phyloP scores from a whole-genome alignment of 106 monocot species.

The Platanthera zijinensis region DNA sequence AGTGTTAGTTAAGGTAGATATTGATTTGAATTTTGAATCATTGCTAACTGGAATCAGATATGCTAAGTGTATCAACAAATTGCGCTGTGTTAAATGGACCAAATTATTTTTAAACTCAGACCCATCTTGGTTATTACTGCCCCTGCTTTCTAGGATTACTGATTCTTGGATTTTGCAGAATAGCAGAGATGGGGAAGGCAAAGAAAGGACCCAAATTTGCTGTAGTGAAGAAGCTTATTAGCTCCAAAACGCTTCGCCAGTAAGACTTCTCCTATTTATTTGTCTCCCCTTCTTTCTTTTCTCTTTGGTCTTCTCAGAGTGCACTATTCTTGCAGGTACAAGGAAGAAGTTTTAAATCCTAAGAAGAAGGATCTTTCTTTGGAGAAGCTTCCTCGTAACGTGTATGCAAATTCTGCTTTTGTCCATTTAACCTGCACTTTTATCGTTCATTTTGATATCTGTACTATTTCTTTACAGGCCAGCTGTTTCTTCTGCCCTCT shows the following conservation, averaged over 20 bases:
- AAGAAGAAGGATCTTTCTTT: conserved; percentile 56
- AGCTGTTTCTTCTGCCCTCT: conserved; percentile 60
- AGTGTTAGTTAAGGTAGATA: too few species aligned
- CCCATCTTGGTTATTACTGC: too few species aligned
- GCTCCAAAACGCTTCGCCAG: conserved; percentile 72
- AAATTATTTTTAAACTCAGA: too few species aligned
- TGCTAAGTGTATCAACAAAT: too few species aligned
- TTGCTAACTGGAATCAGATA: too few species aligned
- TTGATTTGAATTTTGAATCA: too few species aligned
- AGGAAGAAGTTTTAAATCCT: conserved; percentile 75
- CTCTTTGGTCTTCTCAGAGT: too few species aligned
- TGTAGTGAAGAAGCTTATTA: conserved; percentile 57
- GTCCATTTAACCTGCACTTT: not conserved
- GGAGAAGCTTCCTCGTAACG: conserved; percentile 78
- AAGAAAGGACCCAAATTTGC: conserved; percentile 89
- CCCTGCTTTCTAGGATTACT: too few species aligned
- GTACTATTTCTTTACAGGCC: conserved; percentile 33
- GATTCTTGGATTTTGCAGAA: not conserved
- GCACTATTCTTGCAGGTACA: conserved; percentile 29
- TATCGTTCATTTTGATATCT: not conserved
- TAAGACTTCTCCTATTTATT: not conserved
- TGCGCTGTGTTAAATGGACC: too few species aligned
- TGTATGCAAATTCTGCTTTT: conserved; percentile 23
- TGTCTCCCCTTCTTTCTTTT: not conserved
- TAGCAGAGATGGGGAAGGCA: conserved; percentile 36